Evolutionary conservation across 306 rosid species (phyloP).

Genomic region (Lupinus albus): DNA sequence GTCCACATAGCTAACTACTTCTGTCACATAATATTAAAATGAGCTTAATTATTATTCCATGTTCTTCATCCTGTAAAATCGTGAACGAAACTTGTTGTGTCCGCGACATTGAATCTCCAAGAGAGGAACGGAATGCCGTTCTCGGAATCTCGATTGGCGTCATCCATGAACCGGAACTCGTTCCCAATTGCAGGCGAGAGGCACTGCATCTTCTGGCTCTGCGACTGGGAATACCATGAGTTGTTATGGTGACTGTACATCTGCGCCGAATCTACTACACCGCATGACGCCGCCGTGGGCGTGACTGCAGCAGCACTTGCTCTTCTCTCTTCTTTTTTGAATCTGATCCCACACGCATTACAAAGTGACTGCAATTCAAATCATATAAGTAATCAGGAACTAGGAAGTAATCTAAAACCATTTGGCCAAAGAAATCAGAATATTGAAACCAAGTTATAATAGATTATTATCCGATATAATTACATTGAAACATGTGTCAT

Average conservation of each 20-base stretch:
- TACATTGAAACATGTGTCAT: not conserved
- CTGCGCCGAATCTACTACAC: constrained; percentile 50
- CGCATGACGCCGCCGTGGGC: constrained; percentile 37
- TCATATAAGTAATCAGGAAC: not conserved
- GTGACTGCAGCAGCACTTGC: constrained; percentile 63
- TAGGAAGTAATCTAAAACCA: not conserved
- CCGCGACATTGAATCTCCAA: constrained; percentile 90
- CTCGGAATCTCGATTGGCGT: constrained; percentile 47
- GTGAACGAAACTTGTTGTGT: constrained; percentile 84
- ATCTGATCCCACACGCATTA: constrained; percentile 97
- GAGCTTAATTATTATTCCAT: not conserved
- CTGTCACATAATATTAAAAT: constrained; percentile 3
- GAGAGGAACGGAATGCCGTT: constrained; percentile 78
- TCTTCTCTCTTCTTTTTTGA: constrained; percentile 92
- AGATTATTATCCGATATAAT: not conserved
- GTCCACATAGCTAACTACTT: constrained; percentile 27
- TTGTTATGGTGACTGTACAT: constrained; percentile 48
- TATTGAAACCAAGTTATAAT: not conserved
- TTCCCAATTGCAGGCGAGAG: constrained; percentile 54
- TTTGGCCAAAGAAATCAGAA: not conserved
- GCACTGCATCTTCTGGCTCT: constrained; percentile 66
- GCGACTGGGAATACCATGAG: constrained; percentile 58
- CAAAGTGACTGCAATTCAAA: constrained; percentile 74
- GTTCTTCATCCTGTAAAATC: constrained; percentile 81
- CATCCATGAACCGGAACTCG: constrained; percentile 64